A percentile compares a stretch with the other conserved stretches of the same genome.
These are phyloP conservation scores for Erodium maritimum DNA, from an alignment of 345 rosid species.

Conservation along the genomic window DNA sequence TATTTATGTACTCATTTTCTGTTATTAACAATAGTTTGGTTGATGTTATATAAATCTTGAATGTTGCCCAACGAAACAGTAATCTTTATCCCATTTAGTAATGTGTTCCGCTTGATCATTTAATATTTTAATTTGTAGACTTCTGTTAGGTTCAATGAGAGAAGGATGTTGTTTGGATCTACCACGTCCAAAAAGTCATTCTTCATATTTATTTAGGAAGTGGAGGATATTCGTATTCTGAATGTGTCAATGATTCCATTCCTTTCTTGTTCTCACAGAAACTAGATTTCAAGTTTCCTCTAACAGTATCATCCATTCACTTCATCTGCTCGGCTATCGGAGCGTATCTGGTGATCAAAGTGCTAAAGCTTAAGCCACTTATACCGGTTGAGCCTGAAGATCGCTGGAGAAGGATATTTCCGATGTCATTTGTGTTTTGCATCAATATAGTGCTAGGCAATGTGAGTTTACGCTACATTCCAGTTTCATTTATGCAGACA, in stretches of 20 bases:
- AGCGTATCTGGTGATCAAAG: slow-evolving; percentile 80
- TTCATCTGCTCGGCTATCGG: slow-evolving; percentile 96
- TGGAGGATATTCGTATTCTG: slow-evolving; percentile 4
- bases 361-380: slow-evolving; percentile 82
- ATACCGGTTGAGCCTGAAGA: slow-evolving; percentile 83
- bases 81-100: background rate
- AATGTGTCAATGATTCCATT: slow-evolving; percentile 20
- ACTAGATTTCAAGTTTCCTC: slow-evolving; percentile 94
- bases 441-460: slow-evolving; percentile 95
- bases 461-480: slow-evolving; percentile 88
- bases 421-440: slow-evolving; percentile 96
- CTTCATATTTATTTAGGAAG: slow-evolving; percentile 6
- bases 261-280: slow-evolving; percentile 32
- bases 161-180: slow-evolving; percentile 14
- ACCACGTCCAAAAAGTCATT: slow-evolving; percentile 8
- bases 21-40: too few species aligned
- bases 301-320: slow-evolving; percentile 85
- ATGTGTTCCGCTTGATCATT: slow-evolving; percentile 45
- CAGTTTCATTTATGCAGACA: slow-evolving; percentile 99
- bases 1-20: too few species aligned
- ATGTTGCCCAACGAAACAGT: slow-evolving; percentile 13
- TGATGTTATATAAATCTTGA: background rate
- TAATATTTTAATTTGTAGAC: slow-evolving; percentile 4
- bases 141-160: background rate
- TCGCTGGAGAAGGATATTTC: slow-evolving; percentile 93